Percentiles rank a stretch among this genome's conserved stretches.
Evolutionary conservation across 805 yeast species (phyloP).

Genomic region (Yarrowia keelungensis): DNA sequence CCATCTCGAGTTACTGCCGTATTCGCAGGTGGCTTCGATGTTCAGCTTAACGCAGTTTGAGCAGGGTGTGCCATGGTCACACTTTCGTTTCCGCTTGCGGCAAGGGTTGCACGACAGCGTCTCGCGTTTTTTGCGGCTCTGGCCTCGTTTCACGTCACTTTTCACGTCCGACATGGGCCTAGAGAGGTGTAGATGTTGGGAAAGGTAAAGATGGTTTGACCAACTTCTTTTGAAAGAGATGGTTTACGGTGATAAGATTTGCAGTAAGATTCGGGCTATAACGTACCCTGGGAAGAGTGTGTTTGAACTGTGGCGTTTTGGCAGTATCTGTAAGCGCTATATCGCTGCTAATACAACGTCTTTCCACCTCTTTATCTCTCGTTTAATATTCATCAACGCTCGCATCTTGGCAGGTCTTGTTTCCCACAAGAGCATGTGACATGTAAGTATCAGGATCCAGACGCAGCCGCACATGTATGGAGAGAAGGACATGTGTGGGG

Average conservation of each 20-base stretch:
- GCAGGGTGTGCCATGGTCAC: conserved; percentile 31
- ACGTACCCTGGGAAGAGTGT: background rate
- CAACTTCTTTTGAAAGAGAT: background rate
- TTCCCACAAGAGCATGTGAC: background rate
- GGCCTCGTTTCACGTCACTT: background rate
- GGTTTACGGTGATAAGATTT: conserved; percentile 15
- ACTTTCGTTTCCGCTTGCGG: conserved; percentile 35
- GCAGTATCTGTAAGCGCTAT: too few relatives aligned
- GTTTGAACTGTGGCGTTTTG: too few relatives aligned
- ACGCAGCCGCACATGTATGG: conserved; percentile 5
- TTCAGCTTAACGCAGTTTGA: conserved; percentile 25
- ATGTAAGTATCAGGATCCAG: background rate
- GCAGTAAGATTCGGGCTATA: background rate
- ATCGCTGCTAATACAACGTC: too few relatives aligned
- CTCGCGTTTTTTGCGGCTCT: conserved; percentile 32
- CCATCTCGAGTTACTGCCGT: conserved; percentile 33
- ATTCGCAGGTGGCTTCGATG: conserved; percentile 27
- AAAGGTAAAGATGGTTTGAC: background rate
- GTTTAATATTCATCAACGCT: too few relatives aligned
- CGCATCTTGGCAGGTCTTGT: background rate
- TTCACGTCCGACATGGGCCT: background rate
- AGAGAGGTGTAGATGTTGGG: background rate
- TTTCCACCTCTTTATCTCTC: too few relatives aligned
- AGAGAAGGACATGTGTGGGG: background rate
- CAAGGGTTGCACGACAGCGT: conserved; percentile 36